Base-by-base conservation (phyloP, 768 basidiomycete genomes). In the Naganishia antarctica region DNA sequence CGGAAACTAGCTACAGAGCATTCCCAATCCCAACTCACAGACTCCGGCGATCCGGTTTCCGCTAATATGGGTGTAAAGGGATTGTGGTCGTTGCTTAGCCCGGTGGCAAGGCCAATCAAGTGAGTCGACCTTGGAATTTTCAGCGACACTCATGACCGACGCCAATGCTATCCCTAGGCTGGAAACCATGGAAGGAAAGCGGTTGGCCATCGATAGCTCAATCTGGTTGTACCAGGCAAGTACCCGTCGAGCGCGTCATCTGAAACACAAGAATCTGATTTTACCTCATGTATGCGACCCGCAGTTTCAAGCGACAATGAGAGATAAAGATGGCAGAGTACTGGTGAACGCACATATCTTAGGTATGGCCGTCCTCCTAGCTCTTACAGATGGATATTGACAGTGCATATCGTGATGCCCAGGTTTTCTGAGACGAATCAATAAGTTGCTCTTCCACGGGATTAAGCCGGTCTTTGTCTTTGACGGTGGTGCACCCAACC, bases 401-500 rank as follows among this genome's bases (percentile, higher is more conserved):
- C 23, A 66, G 12, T 1, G 25, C 29, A 16, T 37, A 7, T 15
- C 34, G 0, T 15, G 11, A 47, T 48, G 28, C 18, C 32, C 45
- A 74, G 71, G 70, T 32, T 77, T 75, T 57, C 65, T 77, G 15
- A 66, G 94, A 31, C 84, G 96, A 1, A 96, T 98, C 63, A 86
- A 87, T 78, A 98, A 98, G 78, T 82, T 99, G 31, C 79, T 99
- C 45, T 98, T 93, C 79, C 92, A 96, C 73, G 96, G 96, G 13
- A 94, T 98, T 75, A 93, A 90, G 76, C 96, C 96, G 0, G 93
- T 99, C 37, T 99, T 99, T 72, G 93, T 99, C 13, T 99, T 99
- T 73, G 96, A 99, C 77, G 96, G 96, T 23, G 93, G 91, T 34
- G 96, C 94, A 3, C 96, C 96, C 3, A 84, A 80, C 12, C 77